phyloP scores from a whole-genome alignment of 164 flowering plant genomes.

The Paratinospora sagittata region DNA sequence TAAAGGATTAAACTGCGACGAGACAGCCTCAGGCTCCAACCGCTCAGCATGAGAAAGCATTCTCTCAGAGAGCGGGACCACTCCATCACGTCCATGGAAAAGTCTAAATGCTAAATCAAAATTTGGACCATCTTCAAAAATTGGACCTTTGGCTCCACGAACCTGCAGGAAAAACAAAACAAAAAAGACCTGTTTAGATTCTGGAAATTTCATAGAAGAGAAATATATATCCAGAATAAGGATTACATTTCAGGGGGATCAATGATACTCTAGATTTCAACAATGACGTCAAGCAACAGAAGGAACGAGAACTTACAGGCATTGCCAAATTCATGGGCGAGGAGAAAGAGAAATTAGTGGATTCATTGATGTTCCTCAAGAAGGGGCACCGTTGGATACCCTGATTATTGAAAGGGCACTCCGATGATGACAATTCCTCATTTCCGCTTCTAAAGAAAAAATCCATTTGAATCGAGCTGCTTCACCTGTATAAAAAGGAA shows the following conservation, averaged over 20 bases:
- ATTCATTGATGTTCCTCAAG: slow-evolving; percentile 83
- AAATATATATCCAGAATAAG: too few species aligned
- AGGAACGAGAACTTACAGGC: slow-evolving; percentile 48
- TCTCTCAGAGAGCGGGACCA: slow-evolving; percentile 85
- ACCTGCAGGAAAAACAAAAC: slow-evolving; percentile 7
- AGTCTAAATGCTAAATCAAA: slow-evolving; percentile 84
- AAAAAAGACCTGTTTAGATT: too few species aligned
- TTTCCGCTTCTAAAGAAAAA: slow-evolving; percentile 38
- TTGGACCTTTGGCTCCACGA: slow-evolving; percentile 15
- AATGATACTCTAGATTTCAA: background rate
- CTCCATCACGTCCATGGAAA: slow-evolving; percentile 94
- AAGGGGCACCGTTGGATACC: slow-evolving; percentile 75
- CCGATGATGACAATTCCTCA: slow-evolving; percentile 30
- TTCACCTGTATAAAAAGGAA: slow-evolving; percentile 19
- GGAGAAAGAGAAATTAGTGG: slow-evolving; percentile 73
- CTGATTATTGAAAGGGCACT: slow-evolving; percentile 22
- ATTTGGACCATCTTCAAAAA: slow-evolving; percentile 17
- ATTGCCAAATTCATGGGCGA: slow-evolving; percentile 50
- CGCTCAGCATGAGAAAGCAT: slow-evolving; percentile 27
- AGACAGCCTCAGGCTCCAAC: slow-evolving; percentile 25
- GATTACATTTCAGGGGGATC: too few species aligned
- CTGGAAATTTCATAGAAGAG: too few species aligned
- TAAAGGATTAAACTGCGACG: slow-evolving; percentile 74
- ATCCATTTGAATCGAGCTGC: slow-evolving; percentile 39
- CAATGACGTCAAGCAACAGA: background rate